phyloP scores from a whole-genome alignment of 1,284 basidiomycete genomes.

The Trichosporon asahii region DNA sequence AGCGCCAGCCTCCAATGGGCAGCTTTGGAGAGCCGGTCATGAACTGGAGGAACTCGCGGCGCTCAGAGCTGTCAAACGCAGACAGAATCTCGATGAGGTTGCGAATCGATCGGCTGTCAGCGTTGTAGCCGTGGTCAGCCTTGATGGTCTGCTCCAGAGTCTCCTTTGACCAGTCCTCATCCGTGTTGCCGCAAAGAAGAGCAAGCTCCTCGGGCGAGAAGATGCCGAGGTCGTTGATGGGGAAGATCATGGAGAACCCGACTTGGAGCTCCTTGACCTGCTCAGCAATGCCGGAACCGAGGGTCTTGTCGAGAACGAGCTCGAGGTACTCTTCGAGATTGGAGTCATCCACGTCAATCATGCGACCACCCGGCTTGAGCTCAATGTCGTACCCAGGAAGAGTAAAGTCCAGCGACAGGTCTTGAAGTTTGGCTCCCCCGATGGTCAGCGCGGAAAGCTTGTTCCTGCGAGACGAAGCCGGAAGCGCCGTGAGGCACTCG shows the following conservation, averaged over 20 bases:
- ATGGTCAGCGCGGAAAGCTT: conserved; percentile 54
- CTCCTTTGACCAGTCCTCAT: conserved; percentile 89
- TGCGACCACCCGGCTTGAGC: conserved; percentile 73
- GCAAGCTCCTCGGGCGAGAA: conserved; percentile 92
- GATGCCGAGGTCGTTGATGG: conserved; percentile 79
- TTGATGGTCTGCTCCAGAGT: conserved; percentile 88
- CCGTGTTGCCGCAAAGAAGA: conserved; percentile 88
- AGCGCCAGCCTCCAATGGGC: conserved; percentile 94
- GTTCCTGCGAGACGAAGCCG: conserved; percentile 41
- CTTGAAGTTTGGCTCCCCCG: conserved; percentile 63
- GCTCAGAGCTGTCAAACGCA: conserved; percentile 66
- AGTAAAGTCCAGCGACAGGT: conserved; percentile 91
- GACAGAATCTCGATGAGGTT: conserved; percentile 85
- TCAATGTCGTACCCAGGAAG: conserved; percentile 93
- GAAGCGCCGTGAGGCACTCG: conserved; percentile 43
- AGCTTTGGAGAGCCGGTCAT: conserved; percentile 93
- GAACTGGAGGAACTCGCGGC: conserved; percentile 91
- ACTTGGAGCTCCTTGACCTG: conserved; percentile 76
- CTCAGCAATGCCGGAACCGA: conserved; percentile 68
- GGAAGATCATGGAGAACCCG: conserved; percentile 92
- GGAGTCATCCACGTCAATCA: conserved; percentile 72
- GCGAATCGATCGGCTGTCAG: conserved; percentile 84
- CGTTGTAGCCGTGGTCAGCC: conserved; percentile 97
- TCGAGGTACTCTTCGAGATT: conserved; percentile 87
- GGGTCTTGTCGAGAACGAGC: conserved; percentile 72